Percentiles rank a stretch among this genome's conserved stretches.
Conservation (phyloP, 2,329 filamentous ascomycete genomes). For the Nemania sp. region DNA sequence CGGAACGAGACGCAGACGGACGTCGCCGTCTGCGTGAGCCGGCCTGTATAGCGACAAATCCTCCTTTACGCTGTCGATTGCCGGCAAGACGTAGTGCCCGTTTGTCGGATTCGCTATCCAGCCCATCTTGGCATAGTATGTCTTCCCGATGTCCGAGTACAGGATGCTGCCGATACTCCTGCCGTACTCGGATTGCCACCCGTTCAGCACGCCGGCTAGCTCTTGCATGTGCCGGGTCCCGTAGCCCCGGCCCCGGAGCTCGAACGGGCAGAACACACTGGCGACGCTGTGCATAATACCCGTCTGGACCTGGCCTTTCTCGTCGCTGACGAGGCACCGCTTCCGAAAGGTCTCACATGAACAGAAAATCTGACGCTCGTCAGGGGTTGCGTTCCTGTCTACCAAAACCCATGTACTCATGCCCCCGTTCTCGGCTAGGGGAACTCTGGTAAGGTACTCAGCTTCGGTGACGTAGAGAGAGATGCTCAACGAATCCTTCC, state of each 20-base stretch:
- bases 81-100: constrained; percentile 14
- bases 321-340: constrained; percentile 12
- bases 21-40: too few relatives aligned
- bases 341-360: constrained; percentile 27
- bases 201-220: constrained; percentile 2
- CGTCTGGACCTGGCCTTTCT: constrained; percentile 15
- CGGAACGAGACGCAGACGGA: background rate
- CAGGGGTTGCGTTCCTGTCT: constrained; percentile 8
- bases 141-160: constrained; percentile 28
- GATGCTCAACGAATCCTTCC: constrained; percentile 20
- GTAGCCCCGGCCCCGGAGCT: constrained; percentile 18
- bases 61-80: background rate
- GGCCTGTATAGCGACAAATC: background rate
- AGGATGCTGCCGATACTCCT: constrained; percentile 20
- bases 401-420: constrained; percentile 25
- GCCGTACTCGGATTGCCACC: constrained; percentile 19
- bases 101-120: constrained; percentile 25
- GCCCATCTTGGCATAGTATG: constrained; percentile 22
- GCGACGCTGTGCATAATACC: constrained; percentile 10
- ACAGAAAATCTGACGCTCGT: constrained; percentile 19
- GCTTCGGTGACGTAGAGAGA: constrained; percentile 15
- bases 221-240: constrained; percentile 26
- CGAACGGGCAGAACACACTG: background rate
- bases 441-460: constrained; percentile 15
- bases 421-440: constrained; percentile 15